Conservation (phyloP, 306 rosid species). For the Lagenaria siceraria region DNA sequence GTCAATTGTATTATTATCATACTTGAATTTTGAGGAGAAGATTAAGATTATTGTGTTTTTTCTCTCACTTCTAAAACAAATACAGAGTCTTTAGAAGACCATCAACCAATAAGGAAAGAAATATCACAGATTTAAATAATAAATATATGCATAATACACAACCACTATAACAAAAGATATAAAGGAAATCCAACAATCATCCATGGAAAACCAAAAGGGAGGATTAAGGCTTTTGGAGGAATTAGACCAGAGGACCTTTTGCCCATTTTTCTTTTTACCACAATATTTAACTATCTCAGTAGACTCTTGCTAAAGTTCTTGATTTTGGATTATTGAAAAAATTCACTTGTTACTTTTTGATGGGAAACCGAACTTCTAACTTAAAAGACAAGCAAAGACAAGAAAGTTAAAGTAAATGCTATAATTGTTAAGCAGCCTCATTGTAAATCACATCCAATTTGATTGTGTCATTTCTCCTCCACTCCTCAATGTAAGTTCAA, state of each 20-base stretch:
- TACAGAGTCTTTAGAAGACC: too few relatives aligned
- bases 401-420: not conserved
- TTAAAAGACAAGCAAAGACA: not conserved
- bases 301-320: not conserved
- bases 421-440: not conserved
- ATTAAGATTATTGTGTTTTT: too few relatives aligned
- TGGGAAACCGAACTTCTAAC: not conserved
- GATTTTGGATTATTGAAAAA: not conserved
- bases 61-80: too few relatives aligned
- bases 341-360: not conserved
- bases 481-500: not conserved
- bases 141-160: too few relatives aligned
- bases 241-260: not conserved
- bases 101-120: too few relatives aligned
- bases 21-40: too few relatives aligned
- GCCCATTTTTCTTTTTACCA: not conserved
- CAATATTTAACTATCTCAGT: not conserved
- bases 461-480: not conserved
- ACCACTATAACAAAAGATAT: too few relatives aligned
- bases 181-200: not conserved
- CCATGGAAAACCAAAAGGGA: not conserved
- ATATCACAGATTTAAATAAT: too few relatives aligned
- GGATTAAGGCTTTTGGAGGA: not conserved
- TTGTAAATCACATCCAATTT: not conserved
- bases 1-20: not conserved